Evolutionary conservation across 495 filamentous ascomycete species (phyloP), one percentile per base, ranked within the genome.

Genomic region (Penicillium pulvis): DNA sequence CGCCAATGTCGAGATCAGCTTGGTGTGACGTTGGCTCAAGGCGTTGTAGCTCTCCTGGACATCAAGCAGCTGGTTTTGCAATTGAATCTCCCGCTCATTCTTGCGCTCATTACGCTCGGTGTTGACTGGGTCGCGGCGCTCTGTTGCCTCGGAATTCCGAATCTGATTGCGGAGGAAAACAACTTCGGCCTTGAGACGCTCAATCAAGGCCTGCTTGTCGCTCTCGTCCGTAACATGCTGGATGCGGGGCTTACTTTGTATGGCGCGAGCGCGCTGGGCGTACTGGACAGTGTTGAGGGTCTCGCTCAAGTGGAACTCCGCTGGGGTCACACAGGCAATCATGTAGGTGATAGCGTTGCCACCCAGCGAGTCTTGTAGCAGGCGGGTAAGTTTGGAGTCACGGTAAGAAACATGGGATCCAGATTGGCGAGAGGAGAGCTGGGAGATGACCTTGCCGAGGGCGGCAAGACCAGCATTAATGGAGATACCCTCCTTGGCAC

Each of bases 321-420:
- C 92, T 6, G 93, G 94, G 6, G 91, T 98, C 24, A 99, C 93
- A 75, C 94, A 99, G 30, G 94, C 94, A 77, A 99, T 93, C 94
- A 99, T 97, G 74, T 98, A 99, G 1, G 94, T 99, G 65, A 96
- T 95, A 0, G 94, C 95, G 67, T 95, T 98, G 5, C 95, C 95
- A 47, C 94, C 94, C n/a, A 99, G 80, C 2, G 94, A 99, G 71
- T 99, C 94, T 78, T 98, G 95, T 16, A 99, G 85, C 12, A 99
- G 81, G 52, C 94, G 90, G 16, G 94, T 99, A 55, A 99, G 87
- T 71, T 89, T 92, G 14, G 94, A 99, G 74, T 99, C 94, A 41
- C 94, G 92, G 72, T 99, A 99, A 6, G 95, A 98, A 42, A 99
- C 91, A 71, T 99, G 95, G 19, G 91, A 87, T 23, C 93, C 91